phyloP scores from a whole-genome alignment of 352 stramenopile species.

The Pythium periplocum region DNA sequence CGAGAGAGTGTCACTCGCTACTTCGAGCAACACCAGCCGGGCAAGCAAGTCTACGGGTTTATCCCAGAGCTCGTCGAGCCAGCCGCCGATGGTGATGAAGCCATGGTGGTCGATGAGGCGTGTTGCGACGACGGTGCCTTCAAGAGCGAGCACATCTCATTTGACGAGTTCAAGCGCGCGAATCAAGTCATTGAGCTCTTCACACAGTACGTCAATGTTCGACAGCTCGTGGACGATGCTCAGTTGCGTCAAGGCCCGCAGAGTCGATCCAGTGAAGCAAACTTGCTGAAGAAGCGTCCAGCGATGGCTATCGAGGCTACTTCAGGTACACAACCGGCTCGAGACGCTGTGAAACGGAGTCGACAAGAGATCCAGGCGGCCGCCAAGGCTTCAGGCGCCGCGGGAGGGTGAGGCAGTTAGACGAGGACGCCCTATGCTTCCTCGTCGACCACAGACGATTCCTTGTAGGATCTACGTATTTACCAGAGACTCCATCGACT shows the following conservation, averaged over 20 bases:
- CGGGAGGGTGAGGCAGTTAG: constrained; percentile 27
- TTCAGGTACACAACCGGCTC: not conserved
- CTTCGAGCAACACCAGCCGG: constrained; percentile 78
- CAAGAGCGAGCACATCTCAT: constrained; percentile 12
- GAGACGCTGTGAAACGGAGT: constrained; percentile 12
- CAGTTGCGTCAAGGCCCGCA: too few species aligned
- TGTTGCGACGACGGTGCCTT: constrained; percentile 1
- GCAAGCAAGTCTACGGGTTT: constrained; percentile 80
- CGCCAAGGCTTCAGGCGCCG: constrained; percentile 27
- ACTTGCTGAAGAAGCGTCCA: constrained; percentile 7
- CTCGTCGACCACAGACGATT: too few species aligned
- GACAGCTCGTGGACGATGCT: constrained; percentile 17
- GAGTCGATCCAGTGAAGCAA: too few species aligned
- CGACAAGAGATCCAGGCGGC: constrained; percentile 34
- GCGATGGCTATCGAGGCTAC: not conserved
- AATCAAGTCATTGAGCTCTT: constrained; percentile 21
- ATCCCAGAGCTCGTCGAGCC: constrained; percentile 58
- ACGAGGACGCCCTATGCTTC: not conserved
- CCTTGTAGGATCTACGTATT: too few species aligned
- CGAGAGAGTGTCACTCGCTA: constrained; percentile 86
- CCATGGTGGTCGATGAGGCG: constrained; percentile 15
- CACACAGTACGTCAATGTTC: constrained; percentile 16
- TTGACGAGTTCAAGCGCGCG: constrained; percentile 13
- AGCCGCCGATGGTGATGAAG: constrained; percentile 10
- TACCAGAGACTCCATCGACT: too few species aligned